Evolutionary conservation across 768 basidiomycete genomes (phyloP).

Genomic region (Candolleomyces aberdarensis): DNA sequence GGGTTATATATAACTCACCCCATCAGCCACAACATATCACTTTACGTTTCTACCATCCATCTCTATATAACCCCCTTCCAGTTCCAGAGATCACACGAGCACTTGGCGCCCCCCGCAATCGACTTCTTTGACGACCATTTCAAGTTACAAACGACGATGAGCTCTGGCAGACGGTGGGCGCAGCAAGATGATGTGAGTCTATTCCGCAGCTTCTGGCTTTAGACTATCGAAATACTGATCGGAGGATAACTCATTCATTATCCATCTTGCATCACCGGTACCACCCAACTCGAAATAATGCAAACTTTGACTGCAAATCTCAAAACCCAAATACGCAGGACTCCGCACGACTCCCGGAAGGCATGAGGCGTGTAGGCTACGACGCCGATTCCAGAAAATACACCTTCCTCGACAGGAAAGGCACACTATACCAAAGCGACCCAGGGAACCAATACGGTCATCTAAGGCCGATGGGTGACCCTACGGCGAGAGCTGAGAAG

Average conservation of each 20-base stretch:
- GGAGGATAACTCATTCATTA: too few species aligned
- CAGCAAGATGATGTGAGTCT: too few species aligned
- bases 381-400: slow-evolving; percentile 53
- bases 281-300: not conserved
- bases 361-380: slow-evolving; percentile 48
- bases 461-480: slow-evolving; percentile 31
- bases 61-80: not conserved
- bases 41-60: not conserved
- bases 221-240: too few species aligned
- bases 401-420: slow-evolving; percentile 44
- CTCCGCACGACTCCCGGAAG: slow-evolving; percentile 27
- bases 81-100: too few species aligned
- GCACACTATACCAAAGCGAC: slow-evolving; percentile 35
- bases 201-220: too few species aligned
- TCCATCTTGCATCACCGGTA: not conserved
- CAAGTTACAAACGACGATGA: too few species aligned
- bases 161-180: too few species aligned
- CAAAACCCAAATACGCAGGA: not conserved
- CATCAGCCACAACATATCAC: not conserved
- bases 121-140: too few species aligned
- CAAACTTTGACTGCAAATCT: not conserved
- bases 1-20: not conserved
- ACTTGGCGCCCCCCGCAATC: too few species aligned
- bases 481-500: slow-evolving; percentile 6
- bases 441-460: slow-evolving; percentile 44